Percentiles rank a stretch among this genome's conserved stretches.
Evolutionary conservation across 2,329 filamentous ascomycete species (phyloP).

Genomic region (Penicillium sp.): DNA sequence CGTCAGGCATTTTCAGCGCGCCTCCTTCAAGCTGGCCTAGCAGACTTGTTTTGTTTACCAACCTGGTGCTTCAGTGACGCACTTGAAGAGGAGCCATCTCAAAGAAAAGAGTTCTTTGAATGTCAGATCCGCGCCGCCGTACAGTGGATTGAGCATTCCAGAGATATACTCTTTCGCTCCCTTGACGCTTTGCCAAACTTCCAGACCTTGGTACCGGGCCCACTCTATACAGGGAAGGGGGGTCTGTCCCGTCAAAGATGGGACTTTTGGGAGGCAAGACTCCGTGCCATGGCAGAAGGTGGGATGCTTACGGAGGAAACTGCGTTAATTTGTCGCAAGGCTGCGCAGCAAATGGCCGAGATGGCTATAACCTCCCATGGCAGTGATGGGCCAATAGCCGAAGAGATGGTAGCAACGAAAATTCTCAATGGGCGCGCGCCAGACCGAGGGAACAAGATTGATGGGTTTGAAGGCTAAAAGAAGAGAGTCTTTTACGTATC

Average conservation of each 20-base stretch:
- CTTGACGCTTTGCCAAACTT: neutral
- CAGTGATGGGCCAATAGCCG: neutral
- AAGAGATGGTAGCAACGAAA: neutral
- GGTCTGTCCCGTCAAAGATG: neutral
- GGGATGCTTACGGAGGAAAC: neutral
- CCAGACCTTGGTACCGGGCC: neutral
- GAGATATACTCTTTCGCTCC: neutral
- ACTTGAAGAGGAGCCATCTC: neutral
- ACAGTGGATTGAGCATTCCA: neutral
- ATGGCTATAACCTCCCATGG: neutral
- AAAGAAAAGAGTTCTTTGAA: neutral
- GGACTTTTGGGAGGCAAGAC: neutral
- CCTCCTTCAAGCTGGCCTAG: neutral
- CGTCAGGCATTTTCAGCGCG: slow-evolving; percentile 4
- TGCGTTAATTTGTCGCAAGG: neutral
- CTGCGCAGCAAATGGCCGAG: neutral
- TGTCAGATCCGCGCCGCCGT: neutral
- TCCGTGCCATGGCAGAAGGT: neutral
- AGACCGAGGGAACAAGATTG: neutral
- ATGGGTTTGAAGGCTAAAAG: neutral
- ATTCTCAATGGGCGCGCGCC: neutral
- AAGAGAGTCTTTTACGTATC: neutral
- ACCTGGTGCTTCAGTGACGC: neutral
- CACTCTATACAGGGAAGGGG: neutral
- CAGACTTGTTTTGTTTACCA: neutral